Percentiles rank a stretch among this genome's conserved stretches.
Evolutionary conservation across 805 yeast genomes (phyloP).

Genomic region (Candida pini): DNA sequence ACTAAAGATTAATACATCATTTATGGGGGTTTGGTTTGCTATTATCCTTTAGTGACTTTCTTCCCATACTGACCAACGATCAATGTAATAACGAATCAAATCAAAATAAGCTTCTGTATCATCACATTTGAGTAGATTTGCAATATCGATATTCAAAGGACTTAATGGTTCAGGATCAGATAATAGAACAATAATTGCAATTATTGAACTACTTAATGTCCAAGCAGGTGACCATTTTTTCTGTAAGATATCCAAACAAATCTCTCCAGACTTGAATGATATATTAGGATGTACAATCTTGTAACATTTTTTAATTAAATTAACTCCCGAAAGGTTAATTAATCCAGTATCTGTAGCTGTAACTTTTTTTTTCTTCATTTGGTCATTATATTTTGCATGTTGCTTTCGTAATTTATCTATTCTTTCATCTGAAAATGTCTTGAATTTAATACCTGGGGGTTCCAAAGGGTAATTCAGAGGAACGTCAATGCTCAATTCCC

Average conservation of each 20-base stretch:
- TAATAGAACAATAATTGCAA: constrained; percentile 52
- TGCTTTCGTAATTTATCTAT: constrained; percentile 3
- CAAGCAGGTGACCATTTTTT: constrained; percentile 70
- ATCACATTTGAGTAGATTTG: constrained; percentile 48
- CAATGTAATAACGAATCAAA: constrained; percentile 35
- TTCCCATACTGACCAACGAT: constrained; percentile 15
- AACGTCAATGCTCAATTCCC: constrained; percentile 43
- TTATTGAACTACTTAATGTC: constrained; percentile 49
- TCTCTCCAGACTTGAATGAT: constrained; percentile 53
- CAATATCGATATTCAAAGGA: constrained; percentile 66
- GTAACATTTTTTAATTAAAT: constrained; percentile 12
- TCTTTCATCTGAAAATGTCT: constrained; percentile 8
- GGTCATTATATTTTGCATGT: neutral
- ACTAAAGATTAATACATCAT: constrained; percentile 1
- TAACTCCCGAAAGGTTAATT: too few species aligned
- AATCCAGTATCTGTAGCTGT: too few species aligned
- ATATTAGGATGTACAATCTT: constrained; percentile 46
- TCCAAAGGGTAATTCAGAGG: constrained; percentile 47
- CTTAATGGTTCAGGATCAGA: constrained; percentile 67
- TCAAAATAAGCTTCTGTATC: constrained; percentile 39
- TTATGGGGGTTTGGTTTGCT: constrained; percentile 4
- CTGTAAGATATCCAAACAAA: constrained; percentile 63
- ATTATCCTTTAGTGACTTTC: constrained; percentile 5
- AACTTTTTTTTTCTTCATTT: too few species aligned
- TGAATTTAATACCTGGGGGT: constrained; percentile 54